Evolutionary conservation across 2,329 filamentous ascomycete species (phyloP).

Genomic region (Neopestalotiopsis clavispora): DNA sequence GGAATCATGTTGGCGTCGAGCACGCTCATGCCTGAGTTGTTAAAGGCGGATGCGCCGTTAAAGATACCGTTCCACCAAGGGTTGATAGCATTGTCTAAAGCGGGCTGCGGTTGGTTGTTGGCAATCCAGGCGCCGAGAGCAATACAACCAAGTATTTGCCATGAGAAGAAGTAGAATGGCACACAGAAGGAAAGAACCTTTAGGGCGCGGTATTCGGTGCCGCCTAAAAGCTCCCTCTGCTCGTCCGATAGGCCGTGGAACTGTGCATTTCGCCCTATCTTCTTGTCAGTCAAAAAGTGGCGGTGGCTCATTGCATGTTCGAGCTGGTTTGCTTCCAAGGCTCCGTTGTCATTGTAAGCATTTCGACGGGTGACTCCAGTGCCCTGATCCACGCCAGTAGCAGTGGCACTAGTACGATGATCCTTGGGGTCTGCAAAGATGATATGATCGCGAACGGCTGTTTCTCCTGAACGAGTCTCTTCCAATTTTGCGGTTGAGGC

Average conservation of each 20-base stretch:
- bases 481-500: background rate
- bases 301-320: conserved; percentile 9
- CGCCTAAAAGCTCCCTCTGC: conserved; percentile 55
- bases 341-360: background rate
- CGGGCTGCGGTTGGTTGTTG: conserved; percentile 46
- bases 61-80: conserved; percentile 63
- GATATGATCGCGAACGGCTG: conserved; percentile 16
- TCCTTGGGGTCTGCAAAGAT: conserved; percentile 13
- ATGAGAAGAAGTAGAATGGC: conserved; percentile 55
- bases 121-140: conserved; percentile 57
- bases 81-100: conserved; percentile 42
- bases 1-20: conserved; percentile 57
- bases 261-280: conserved; percentile 49
- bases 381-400: conserved; percentile 6
- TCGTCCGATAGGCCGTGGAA: conserved; percentile 52
- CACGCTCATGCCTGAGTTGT: conserved; percentile 62
- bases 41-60: conserved; percentile 60
- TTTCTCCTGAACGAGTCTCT: background rate
- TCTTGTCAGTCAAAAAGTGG: conserved; percentile 22
- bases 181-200: conserved; percentile 54
- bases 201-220: conserved; percentile 57
- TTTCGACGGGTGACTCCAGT: conserved; percentile 5
- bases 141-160: conserved; percentile 64
- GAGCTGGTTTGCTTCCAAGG: background rate
- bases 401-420: background rate